Base-by-base conservation (phyloP, 73 alveolate species). In the Paramecium sonneborni region DNA sequence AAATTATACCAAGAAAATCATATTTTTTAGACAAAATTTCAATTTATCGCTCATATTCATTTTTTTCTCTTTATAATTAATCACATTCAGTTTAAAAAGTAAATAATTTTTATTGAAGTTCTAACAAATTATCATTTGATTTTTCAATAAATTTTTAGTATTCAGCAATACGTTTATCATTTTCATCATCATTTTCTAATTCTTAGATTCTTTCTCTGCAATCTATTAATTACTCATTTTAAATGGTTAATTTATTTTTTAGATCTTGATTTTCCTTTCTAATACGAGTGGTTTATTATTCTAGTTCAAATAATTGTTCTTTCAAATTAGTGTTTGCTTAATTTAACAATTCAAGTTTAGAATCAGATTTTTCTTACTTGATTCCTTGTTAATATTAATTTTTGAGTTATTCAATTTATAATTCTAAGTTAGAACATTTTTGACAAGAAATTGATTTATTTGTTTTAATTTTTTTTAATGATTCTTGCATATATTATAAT, bases 191-290 rank as follows among this genome's bases (percentile, higher is more conserved):
- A 79, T 79, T 39, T 26, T 79, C 90, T 1, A 79, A 46, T 43
- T 79, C 90, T 12, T 11, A 32, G 30, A 79, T 79, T 46, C 90
- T 38, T 21, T 79, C 69, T 41, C 90, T 38, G 52, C 74, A 30
- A 79, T 79, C 90, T 23, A 43, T 23, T 79, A 79, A 21, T 79
- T 79, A 46, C 24, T 79, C 3, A 44, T 79, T 79, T 46, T 43
- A 79, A 43, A 79, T 79, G 2, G 44, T 41, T 41, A 79, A 39
- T 46, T 79, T 79, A 1, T n/a, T 46, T 34, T 43, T 79, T 11
- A 79, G 44, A 79, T 79, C 90, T 12, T 79, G 10, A 46, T 79
- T 79, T 10, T 79, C 90, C 26, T 79, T 79, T 15, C 55, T 79
- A 1, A 43, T n/a, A 8, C 34, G 4, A 79, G 70, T 8, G 10